Conservation (phyloP, 1,284 basidiomycete species). For the Tausonia pullulans region DNA sequence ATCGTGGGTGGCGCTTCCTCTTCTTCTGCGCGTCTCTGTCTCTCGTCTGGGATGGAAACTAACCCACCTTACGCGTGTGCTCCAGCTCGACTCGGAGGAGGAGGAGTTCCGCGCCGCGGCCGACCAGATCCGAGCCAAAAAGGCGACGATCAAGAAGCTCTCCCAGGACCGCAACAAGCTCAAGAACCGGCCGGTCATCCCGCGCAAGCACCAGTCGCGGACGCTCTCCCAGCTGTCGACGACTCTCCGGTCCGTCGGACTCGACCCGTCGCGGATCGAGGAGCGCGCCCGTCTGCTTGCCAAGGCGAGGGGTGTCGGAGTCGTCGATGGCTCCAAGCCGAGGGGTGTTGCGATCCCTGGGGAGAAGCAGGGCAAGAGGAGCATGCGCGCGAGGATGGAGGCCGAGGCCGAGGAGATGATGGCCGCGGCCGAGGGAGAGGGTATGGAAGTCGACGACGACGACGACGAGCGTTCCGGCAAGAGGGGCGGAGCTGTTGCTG, state of each 20-base stretch:
- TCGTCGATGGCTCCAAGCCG: slow-evolving; percentile 11
- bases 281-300: slow-evolving; percentile 75
- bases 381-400: slow-evolving; percentile 41
- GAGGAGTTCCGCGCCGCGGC: slow-evolving; percentile 64
- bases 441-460: slow-evolving; percentile 34
- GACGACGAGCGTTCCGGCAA: slow-evolving; percentile 31
- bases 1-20: slow-evolving; percentile 42
- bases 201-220: slow-evolving; percentile 73
- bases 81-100: slow-evolving; percentile 78
- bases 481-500: background rate
- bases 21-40: slow-evolving; percentile 12
- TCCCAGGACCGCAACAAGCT: slow-evolving; percentile 79
- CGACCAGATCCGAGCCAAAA: slow-evolving; percentile 52
- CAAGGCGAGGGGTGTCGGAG: slow-evolving; percentile 54
- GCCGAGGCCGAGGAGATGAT: slow-evolving; percentile 48
- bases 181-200: slow-evolving; percentile 74
- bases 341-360: slow-evolving; percentile 14
- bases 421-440: slow-evolving; percentile 27
- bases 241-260: slow-evolving; percentile 71
- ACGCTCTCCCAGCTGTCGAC: slow-evolving; percentile 77
- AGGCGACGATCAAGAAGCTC: slow-evolving; percentile 53
- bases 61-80: background rate
- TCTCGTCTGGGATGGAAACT: background rate
- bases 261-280: slow-evolving; percentile 78
- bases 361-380: slow-evolving; percentile 45